Evolutionary conservation across 1,284 basidiomycete genomes (phyloP), one percentile per base, ranked within the genome.

Genomic region (Vanrija sp.): DNA sequence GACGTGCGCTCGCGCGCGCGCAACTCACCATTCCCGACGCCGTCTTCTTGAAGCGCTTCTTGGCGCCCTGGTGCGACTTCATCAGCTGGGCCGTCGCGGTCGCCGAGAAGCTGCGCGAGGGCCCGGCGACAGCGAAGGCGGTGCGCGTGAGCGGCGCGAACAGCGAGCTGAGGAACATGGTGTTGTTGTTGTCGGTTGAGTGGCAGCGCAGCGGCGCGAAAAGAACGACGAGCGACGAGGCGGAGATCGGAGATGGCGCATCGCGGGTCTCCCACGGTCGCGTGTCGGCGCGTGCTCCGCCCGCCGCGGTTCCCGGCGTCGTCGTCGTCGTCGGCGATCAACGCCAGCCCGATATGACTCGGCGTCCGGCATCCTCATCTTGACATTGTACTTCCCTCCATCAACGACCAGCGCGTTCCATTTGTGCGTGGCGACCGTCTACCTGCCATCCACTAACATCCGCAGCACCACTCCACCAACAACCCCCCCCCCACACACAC

Each of bases 41-140:
- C 28, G 65, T 71, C n/a, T 54, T 43, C 40, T 60, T 58, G 59
- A 71, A 73, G n/a, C 71, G 53, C 62, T 73, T 73, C 61, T 68
- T 69, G 25, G 67, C 59, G 9, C 69, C 69, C 19, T 64, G 64
- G 55, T 73, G 71, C 3, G 62, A 57, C 55, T 71, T 73, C 26
- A 71, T 51, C 52, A 68, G 61, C 43, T 63, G 49, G 16, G 50
- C 43, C 15, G 55, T 54, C 16, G 40, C 10, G 7, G 57, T 43
- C 2, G 52, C 56, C 8, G 60, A 56, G 51, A 63, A 54, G 23
- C 39, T 51, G 43, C 56, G 55, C 10, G 58, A 48, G 10, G 52
- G 57, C 14, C 49, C 45, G 44, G 34, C 18, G 16, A 18, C 5
- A 5, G 28, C 12, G 2, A 34, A 15, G 9, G 34, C 21, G 46